Evolutionary conservation across 2,329 filamentous ascomycete genomes (phyloP).

Genomic region (Chaetomium globosum): DNA sequence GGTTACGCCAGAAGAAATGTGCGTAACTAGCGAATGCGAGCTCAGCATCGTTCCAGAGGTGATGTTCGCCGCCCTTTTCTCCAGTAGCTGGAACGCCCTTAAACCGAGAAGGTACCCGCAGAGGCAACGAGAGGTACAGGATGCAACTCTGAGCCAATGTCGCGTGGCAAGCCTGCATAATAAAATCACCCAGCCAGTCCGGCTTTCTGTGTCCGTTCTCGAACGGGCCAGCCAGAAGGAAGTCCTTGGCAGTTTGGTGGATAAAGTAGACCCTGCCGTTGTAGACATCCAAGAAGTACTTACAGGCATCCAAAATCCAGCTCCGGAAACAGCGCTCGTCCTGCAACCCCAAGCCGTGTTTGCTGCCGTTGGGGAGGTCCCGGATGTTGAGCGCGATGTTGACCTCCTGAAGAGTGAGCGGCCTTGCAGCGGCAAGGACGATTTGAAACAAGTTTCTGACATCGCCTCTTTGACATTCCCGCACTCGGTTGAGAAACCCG

Average conservation of each 20-base stretch:
- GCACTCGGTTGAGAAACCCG: slow-evolving; percentile 27
- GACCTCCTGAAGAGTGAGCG: slow-evolving; percentile 29
- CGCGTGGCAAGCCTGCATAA: slow-evolving; percentile 24
- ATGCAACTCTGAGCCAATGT: slow-evolving; percentile 28
- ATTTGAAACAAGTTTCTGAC: slow-evolving; percentile 30
- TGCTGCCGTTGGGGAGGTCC: slow-evolving; percentile 26
- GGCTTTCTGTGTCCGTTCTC: slow-evolving; percentile 20
- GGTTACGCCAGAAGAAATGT: slow-evolving; percentile 25
- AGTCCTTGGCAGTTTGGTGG: slow-evolving; percentile 33
- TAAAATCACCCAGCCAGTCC: slow-evolving; percentile 29
- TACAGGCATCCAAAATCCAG: slow-evolving; percentile 33
- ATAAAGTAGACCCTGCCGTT: slow-evolving; percentile 32
- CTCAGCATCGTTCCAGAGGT: slow-evolving; percentile 28
- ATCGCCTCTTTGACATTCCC: slow-evolving; percentile 27
- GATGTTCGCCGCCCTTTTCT: slow-evolving; percentile 2
- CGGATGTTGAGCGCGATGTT: slow-evolving; percentile 33
- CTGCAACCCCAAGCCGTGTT: slow-evolving; percentile 29
- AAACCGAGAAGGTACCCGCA: slow-evolving; percentile 25
- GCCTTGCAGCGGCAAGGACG: slow-evolving; percentile 27
- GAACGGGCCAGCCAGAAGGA: slow-evolving; percentile 19
- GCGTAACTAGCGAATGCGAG: slow-evolving; percentile 29
- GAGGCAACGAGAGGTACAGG: slow-evolving; percentile 28
- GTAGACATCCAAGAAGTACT: slow-evolving; percentile 32
- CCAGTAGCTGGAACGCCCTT: not conserved
- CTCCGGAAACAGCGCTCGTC: slow-evolving; percentile 25